A percentile compares a stretch with the other conserved stretches of the same genome.
Conservation (phyloP, 805 yeast species). For the Candida sphagnicola region DNA sequence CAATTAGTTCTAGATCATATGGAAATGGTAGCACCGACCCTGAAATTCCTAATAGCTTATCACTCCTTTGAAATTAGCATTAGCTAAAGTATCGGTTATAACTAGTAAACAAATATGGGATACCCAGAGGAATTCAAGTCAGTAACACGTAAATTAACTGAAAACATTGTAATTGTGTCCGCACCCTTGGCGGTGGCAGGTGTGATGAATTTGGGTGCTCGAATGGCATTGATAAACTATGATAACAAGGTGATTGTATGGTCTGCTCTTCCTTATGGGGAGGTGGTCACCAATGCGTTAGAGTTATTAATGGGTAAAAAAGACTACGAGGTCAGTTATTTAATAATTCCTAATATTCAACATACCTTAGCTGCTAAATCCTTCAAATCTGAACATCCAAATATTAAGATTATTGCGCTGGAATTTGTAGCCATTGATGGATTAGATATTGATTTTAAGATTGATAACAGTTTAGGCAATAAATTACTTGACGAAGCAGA, state of each 20-base stretch:
- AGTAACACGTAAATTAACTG: constrained; percentile 25
- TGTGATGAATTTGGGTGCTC: constrained; percentile 35
- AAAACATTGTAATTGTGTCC: constrained; percentile 31
- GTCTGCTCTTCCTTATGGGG: constrained; percentile 56
- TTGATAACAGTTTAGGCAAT: constrained; percentile 35
- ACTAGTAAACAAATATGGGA: constrained; percentile 19
- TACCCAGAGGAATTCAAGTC: constrained; percentile 34
- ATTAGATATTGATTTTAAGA: constrained; percentile 38
- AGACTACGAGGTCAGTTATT: constrained; percentile 39
- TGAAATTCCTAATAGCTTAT: too few relatives aligned
- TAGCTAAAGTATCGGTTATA: too few relatives aligned
- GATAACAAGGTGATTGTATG: constrained; percentile 41
- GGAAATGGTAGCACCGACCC: too few relatives aligned
- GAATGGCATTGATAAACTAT: constrained; percentile 38
- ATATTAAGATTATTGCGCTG: constrained; percentile 51
- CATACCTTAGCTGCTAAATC: constrained; percentile 61
- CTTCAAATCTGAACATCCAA: constrained; percentile 48
- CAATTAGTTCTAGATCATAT: too few relatives aligned
- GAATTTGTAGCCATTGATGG: constrained; percentile 28
- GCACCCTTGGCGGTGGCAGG: constrained; percentile 29
- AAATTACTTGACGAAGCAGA: constrained; percentile 17
- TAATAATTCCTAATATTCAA: constrained; percentile 60
- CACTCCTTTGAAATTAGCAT: too few relatives aligned
- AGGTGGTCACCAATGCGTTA: constrained; percentile 39
- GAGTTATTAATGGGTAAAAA: constrained; percentile 26